phyloP scores from a whole-genome alignment of 805 yeast species.

The Ogataea saltuana region DNA sequence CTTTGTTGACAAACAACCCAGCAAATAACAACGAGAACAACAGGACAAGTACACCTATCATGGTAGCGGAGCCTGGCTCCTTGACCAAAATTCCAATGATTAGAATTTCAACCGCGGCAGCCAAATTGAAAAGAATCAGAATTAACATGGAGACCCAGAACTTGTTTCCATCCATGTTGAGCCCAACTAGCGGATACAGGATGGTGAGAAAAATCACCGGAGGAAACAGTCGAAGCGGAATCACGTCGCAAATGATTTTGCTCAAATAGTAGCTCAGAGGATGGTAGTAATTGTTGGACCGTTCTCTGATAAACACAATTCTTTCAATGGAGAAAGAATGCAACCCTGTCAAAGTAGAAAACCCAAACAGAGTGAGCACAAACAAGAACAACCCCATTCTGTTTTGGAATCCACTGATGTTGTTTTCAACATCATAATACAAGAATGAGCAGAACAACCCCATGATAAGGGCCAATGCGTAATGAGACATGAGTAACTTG shows the following conservation, averaged over 20 bases:
- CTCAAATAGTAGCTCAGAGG: slow-evolving; percentile 84
- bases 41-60: slow-evolving; percentile 80
- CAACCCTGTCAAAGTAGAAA: slow-evolving; percentile 87
- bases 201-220: slow-evolving; percentile 80
- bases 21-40: slow-evolving; percentile 88
- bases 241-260: slow-evolving; percentile 84
- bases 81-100: slow-evolving; percentile 84
- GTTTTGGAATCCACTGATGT: slow-evolving; percentile 95
- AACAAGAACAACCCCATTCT: slow-evolving; percentile 93
- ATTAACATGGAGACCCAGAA: slow-evolving; percentile 69
- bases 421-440: slow-evolving; percentile 80
- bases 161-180: slow-evolving; percentile 74
- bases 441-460: slow-evolving; percentile 84
- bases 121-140: slow-evolving; percentile 79
- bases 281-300: slow-evolving; percentile 91
- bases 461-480: slow-evolving; percentile 70
- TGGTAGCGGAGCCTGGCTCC: slow-evolving; percentile 90
- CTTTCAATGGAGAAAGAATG: slow-evolving; percentile 88
- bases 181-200: slow-evolving; percentile 86
- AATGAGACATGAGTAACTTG: slow-evolving; percentile 80
- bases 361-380: slow-evolving; percentile 87
- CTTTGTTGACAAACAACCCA: slow-evolving; percentile 88
- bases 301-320: slow-evolving; percentile 84
- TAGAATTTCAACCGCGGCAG: slow-evolving; percentile 80
- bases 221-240: slow-evolving; percentile 93